Base-by-base conservation (phyloP, 768 basidiomycete genomes). In the Phylloporus rhodoxanthus region DNA sequence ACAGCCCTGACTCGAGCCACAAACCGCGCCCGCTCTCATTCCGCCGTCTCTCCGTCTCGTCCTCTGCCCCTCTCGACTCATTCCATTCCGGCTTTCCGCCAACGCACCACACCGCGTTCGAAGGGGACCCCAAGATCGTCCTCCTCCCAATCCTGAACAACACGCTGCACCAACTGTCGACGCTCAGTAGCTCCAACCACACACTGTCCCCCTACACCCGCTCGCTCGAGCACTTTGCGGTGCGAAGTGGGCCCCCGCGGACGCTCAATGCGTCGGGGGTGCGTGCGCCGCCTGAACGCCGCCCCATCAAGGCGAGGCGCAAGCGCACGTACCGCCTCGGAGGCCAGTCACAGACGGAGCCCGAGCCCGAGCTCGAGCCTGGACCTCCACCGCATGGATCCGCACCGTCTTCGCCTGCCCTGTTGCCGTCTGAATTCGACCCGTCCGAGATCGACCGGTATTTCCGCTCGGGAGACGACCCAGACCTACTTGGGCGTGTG, bases 161-260 rank as follows among this genome's bases (percentile, higher is more conserved):
- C 55, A 82, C 85, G 5, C 75, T 95, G 19, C 89, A 87, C 48
- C 90, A 95, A 54, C 72, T 98, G 9, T 85, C 90, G 15, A 89
- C 87, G 4, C 80, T 99, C 40, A 84, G 82, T 17, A 77, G 85
- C 57, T 92, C 91, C 1, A 91, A 96, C 60, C 95, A 96, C 61
- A 99, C 95, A 0, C 72, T 99, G 3, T 91, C 88, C 1, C 95
- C 94, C 0, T 97, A 95, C 67, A 96, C 94, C 6, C 82, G 91
- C 47, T 84, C 86, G 13, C 75, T 92, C 25, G 85, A 87, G 52
- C 92, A 96, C 67, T 94, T 95, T 65, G 91, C 93, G 1, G 91
- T 96, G 11, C 80, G 93, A 28, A 91, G 89, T 51, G 88, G 85
- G 20, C 92, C 91, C 1, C 87, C 84, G 17, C 72, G 80, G 29